Evolutionary conservation across 1,284 basidiomycete species (phyloP), one percentile per base, ranked within the genome.

Genomic region (Naganishia sp.): DNA sequence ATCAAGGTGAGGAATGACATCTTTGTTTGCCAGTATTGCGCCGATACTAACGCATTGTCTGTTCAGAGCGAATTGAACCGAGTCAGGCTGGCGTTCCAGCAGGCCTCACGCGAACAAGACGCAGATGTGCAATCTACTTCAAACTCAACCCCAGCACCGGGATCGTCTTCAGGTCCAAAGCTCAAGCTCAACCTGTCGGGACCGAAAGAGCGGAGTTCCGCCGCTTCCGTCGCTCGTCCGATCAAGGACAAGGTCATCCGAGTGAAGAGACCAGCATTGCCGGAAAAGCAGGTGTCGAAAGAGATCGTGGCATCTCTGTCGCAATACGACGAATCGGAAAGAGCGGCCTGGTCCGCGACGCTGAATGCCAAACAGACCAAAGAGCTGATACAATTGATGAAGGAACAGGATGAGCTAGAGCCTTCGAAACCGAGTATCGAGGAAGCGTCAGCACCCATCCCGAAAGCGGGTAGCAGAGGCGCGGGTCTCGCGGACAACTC

Each of bases 1-100:
- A 79, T 88, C 23, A 84, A 84, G 77, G 85, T 86, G 66, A 71
- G 83, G 74, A 18, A 68, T 28, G 6, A 58, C 35, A 10, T 10
- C 35, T 28, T 11, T 28, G 28, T 28, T 28, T 42, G 45, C 17
- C 43, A 31, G 45, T 31, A 17, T 32, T 25, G 52, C 47, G 52
- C 47, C 45, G 49, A 7, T 2, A 17, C 17, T 23, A 25, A 71
- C 47, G 68, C 25, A 6, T 23, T 18, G 18, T 17, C 47, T 18
- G 9, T 21, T 28, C 53, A 57, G 63, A 51, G 15, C 25, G 55
- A 55, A 46, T 15, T 28, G 50, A 6, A 42, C 4, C 43, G 23
- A 43, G 28, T 50, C 31, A 49, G 32, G 55, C 41, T 45, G 28
- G 21, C 58, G 65, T 67, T 31, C 21, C 68, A 61, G n/a, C 41